Conservation (phyloP, 768 basidiomycete genomes). For the Kondoa subrosea region DNA sequence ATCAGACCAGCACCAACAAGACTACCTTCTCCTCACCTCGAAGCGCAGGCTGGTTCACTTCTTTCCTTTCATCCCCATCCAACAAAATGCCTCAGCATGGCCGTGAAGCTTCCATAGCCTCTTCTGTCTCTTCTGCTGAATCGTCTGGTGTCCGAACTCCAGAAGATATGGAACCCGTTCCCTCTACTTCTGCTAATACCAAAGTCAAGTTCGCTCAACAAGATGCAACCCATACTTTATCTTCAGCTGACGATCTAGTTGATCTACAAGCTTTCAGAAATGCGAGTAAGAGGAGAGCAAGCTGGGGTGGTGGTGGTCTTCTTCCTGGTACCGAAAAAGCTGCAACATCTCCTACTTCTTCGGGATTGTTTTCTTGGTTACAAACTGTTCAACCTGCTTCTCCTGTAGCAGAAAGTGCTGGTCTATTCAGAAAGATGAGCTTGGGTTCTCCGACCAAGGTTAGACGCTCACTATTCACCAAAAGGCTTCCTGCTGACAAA, state of each 20-base stretch:
- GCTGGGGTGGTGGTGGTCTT: too few relatives aligned
- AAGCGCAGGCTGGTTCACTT: neutral
- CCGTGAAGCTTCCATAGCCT: neutral
- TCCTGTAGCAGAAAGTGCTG: neutral
- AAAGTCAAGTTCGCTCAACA: too few relatives aligned
- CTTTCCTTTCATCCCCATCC: neutral
- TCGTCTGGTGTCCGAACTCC: neutral
- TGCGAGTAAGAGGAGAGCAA: neutral
- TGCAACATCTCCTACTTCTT: neutral
- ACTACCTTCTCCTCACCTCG: neutral
- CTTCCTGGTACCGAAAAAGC: too few relatives aligned
- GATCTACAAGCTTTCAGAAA: neutral
- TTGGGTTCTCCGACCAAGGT: neutral
- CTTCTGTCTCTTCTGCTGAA: neutral
- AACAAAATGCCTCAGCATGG: neutral
- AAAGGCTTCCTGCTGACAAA: neutral
- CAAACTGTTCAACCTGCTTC: neutral
- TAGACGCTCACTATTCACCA: neutral
- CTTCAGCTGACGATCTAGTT: too few relatives aligned
- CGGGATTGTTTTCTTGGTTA: neutral
- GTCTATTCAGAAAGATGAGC: neutral
- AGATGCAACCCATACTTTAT: too few relatives aligned
- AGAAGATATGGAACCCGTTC: neutral
- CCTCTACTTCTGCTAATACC: neutral
- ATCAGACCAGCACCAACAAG: neutral